These are phyloP conservation scores for Podaxis sp. DNA, from an alignment of 768 basidiomycete genomes.

Conservation along the genomic window DNA sequence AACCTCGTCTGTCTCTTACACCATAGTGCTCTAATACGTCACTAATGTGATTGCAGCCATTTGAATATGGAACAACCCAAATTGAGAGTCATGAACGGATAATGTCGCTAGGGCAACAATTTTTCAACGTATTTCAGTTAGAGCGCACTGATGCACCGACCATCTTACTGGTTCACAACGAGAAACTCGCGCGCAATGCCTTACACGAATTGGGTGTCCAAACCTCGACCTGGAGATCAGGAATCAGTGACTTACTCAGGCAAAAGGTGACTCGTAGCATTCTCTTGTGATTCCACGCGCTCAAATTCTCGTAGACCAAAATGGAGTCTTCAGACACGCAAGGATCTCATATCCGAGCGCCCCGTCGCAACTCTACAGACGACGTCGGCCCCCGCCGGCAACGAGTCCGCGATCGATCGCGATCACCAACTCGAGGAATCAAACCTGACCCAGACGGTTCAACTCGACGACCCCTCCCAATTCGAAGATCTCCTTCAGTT, in stretches of 20 bases:
- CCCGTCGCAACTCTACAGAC: not conserved
- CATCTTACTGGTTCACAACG: constrained; percentile 48
- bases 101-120: constrained; percentile 18
- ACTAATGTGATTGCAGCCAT: constrained; percentile 21
- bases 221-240: constrained; percentile 37
- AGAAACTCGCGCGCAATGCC: constrained; percentile 36
- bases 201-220: constrained; percentile 44
- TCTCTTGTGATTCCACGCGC: not conserved
- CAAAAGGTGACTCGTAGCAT: constrained; percentile 6
- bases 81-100: constrained; percentile 20
- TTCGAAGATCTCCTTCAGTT: not conserved
- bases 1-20: constrained; percentile 13
- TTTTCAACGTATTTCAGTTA: constrained; percentile 22
- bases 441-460: constrained; percentile 5
- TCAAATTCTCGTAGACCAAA: not conserved
- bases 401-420: constrained; percentile 7
- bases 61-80: constrained; percentile 29
- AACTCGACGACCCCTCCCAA: not conserved
- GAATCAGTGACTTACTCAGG: constrained; percentile 35
- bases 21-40: not conserved
- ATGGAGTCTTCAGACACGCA: not conserved
- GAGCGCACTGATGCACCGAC: constrained; percentile 27
- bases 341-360: not conserved
- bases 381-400: constrained; percentile 1
- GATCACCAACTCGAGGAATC: not conserved